Base-by-base conservation (phyloP, 345 rosid species). In the Aethionema arabicum region DNA sequence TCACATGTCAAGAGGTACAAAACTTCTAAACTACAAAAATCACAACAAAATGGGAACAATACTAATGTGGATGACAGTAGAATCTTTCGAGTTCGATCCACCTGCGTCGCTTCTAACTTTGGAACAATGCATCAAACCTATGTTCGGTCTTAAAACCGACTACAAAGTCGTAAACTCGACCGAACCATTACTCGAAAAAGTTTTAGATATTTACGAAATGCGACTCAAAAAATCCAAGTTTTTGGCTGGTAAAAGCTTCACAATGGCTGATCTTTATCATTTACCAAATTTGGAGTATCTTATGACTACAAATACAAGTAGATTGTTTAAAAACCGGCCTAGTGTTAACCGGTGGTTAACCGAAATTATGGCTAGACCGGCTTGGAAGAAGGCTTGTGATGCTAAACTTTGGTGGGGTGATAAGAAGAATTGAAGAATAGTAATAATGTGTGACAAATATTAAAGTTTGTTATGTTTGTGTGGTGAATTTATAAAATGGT, bases 181-280 rank as follows among this genome's bases (percentile, higher is more conserved):
- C 39, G 59, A 68, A 40, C 56, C 49, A 0, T 35, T 35, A 56
- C 63, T 78, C 11, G 74, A 44, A 11, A 61, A 41, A 27, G 67
- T 67, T 32, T 72, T 82, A n/a, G 86, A 88, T 47, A 57, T 82
- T 0, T 85, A 85, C 49, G 96, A 85, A 78, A 50, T 44, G 11
- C 53, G 78, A 51, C 74, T 78, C 4, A 32, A 33, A 43, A 42
- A 21, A 0, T 57, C 15, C 4, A 48, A 56, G 29, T 63, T 33
- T 50, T 59, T 72, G 54, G 76, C 68, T 8, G 14, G 68, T 30
- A 44, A 70, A 32, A 62, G 32, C 32, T 74, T 74, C 74, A 59
- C 76, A 21, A 29, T 70, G 8, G 71, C 68, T 27, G 81, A 77
- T 63, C 76, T 74, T 8, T 57, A 47, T 37, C 78, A 74, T 52